phyloP scores from a whole-genome alignment of 2,329 filamentous ascomycete genomes.

The Karstenula rhodostoma region DNA sequence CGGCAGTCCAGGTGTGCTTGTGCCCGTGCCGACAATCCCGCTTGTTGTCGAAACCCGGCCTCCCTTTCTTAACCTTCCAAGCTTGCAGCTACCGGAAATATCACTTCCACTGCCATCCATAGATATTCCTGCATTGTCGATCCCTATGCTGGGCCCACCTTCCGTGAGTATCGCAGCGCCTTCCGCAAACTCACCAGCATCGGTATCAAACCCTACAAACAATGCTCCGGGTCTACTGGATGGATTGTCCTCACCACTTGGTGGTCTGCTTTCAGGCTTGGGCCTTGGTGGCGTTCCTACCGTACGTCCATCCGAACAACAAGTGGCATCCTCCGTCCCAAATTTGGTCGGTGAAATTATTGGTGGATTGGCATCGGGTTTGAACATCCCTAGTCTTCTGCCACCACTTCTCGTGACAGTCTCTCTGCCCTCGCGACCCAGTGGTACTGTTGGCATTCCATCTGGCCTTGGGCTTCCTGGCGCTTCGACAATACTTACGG shows the following conservation, averaged over 20 bases:
- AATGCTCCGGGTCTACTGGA: background rate
- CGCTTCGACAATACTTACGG: background rate
- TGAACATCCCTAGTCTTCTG: background rate
- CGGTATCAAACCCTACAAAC: background rate
- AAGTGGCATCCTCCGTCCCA: background rate
- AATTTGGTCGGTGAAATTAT: background rate
- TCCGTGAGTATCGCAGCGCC: background rate
- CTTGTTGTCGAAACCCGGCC: background rate
- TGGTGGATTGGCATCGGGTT: background rate
- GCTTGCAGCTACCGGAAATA: background rate
- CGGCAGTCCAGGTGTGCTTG: background rate
- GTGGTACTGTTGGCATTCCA: background rate
- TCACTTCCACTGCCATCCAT: background rate
- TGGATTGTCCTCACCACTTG: background rate
- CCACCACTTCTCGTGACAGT: background rate
- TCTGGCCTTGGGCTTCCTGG: background rate
- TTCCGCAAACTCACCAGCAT: background rate
- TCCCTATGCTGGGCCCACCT: background rate
- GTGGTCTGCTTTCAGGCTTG: constrained; percentile 1
- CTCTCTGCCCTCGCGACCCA: background rate
- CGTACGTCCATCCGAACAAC: background rate
- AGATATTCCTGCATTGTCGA: background rate
- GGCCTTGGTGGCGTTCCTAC: constrained; percentile 3
- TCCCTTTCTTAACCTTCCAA: background rate
- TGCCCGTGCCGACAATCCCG: background rate